phyloP scores from a whole-genome alignment of 139 green algal genomes.

The Limnomonas spitsbergensis region DNA sequence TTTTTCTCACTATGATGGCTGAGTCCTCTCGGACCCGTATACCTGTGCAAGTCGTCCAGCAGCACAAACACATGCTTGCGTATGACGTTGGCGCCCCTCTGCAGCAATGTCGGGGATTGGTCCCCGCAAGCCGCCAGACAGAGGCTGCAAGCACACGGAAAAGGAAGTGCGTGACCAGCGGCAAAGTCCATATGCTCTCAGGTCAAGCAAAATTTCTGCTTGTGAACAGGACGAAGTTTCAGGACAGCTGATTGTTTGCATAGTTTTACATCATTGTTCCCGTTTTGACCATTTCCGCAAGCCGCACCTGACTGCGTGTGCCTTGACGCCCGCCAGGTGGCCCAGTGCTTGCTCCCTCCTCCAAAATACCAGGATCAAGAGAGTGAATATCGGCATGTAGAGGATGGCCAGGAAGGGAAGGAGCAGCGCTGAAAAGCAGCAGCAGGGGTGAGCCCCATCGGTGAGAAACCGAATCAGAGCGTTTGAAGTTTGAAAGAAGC shows the following conservation, averaged over 20 bases:
- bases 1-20: too few relatives aligned
- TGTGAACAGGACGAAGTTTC: too few relatives aligned
- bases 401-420: conserved; percentile 4
- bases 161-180: not conserved
- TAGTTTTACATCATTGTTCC: too few relatives aligned
- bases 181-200: not conserved
- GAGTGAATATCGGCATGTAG: not conserved
- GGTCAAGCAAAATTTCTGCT: too few relatives aligned
- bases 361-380: not conserved
- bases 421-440: conserved; percentile 22
- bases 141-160: not conserved
- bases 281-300: too few relatives aligned
- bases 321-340: not conserved
- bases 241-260: too few relatives aligned
- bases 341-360: not conserved
- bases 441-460: not conserved
- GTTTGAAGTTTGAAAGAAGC: too few relatives aligned
- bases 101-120: too few relatives aligned
- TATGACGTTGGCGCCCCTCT: not conserved
- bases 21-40: too few relatives aligned
- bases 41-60: conserved; percentile 32
- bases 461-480: too few relatives aligned
- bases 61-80: not conserved
- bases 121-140: not conserved
- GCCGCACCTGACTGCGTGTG: not conserved